Evolutionary conservation across 139 green algal species (phyloP).

Genomic region (Closterium sp.): DNA sequence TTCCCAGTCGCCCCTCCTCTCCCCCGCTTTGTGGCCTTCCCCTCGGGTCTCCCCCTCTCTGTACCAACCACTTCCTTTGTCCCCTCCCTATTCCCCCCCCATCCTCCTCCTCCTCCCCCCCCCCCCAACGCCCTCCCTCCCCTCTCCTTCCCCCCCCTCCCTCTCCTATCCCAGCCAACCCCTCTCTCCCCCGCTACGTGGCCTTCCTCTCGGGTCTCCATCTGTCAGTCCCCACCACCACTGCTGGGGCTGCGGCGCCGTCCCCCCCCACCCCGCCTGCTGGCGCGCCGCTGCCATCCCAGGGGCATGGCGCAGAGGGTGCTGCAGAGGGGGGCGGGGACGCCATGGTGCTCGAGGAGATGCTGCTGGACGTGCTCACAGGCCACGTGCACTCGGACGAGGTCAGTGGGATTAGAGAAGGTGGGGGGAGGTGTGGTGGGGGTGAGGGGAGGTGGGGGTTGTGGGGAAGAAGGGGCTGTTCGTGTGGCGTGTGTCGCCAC

Average conservation of each 20-base stretch:
- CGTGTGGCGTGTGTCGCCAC: neutral
- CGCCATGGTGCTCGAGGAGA: conserved; percentile 60
- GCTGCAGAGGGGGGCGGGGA: conserved; percentile 47
- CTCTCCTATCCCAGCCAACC: neutral
- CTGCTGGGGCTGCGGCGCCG: too few species aligned
- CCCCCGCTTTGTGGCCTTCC: too few species aligned
- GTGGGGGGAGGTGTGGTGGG: neutral
- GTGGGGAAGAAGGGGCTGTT: neutral
- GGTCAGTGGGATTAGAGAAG: neutral
- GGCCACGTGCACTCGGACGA: conserved; percentile 68
- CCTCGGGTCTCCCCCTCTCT: too few species aligned
- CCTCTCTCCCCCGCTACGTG: conserved; percentile 49
- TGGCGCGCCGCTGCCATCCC: neutral
- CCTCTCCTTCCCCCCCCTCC: neutral
- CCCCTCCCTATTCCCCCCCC: too few species aligned
- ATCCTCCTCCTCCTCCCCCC: neutral
- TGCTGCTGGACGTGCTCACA: conserved; percentile 78
- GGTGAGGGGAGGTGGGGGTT: neutral
- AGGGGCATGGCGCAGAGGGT: neutral
- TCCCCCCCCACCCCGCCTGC: neutral
- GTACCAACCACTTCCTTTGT: neutral
- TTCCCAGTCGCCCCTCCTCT: too few species aligned
- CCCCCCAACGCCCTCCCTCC: too few species aligned
- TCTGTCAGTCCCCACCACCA: conserved; percentile 38
- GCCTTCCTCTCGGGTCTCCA: conserved; percentile 84